A percentile compares a stretch with the other conserved stretches of the same genome.
These are phyloP conservation scores for Xylaria longipes DNA, from an alignment of 495 filamentous ascomycete genomes.

Conservation along the genomic window DNA sequence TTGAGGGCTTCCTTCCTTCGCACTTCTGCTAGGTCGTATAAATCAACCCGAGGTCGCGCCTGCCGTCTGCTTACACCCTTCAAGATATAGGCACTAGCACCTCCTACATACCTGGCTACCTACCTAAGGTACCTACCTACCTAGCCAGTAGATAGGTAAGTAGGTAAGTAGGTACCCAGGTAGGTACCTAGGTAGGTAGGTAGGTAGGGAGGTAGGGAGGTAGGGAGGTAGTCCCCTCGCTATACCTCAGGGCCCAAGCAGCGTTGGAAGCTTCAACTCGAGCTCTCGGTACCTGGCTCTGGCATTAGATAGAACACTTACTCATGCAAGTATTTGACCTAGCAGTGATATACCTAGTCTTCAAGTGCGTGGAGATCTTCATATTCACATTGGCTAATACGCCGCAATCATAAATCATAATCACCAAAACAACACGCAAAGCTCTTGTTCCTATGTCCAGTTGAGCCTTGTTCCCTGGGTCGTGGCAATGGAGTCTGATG, in stretches of 20 bases:
- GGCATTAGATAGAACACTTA: not conserved
- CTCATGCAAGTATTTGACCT: not conserved
- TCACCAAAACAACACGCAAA: not conserved
- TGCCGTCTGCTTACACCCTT: not conserved
- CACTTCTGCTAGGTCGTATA: not conserved
- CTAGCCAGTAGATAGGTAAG: no score
- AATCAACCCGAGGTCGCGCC: not conserved
- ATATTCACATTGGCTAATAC: not conserved
- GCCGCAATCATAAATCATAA: not conserved
- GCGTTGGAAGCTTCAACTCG: not conserved
- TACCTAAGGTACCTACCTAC: no score
- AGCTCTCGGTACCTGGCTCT: not conserved
- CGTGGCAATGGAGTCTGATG: slow-evolving; percentile 25
- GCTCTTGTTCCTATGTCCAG: not conserved
- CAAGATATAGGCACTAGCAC: no score
- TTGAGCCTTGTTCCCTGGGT: not conserved
- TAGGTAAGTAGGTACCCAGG: no score
- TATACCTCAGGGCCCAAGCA: no score
- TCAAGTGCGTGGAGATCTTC: not conserved
- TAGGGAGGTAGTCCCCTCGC: no score
- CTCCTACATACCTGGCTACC: no score
- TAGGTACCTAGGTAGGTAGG: no score
- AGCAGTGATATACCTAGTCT: not conserved
- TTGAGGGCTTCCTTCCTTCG: no score
- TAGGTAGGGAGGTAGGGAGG: no score